Evolutionary conservation across 495 filamentous ascomycete species (phyloP).

Genomic region (Podospora pseudocomata): DNA sequence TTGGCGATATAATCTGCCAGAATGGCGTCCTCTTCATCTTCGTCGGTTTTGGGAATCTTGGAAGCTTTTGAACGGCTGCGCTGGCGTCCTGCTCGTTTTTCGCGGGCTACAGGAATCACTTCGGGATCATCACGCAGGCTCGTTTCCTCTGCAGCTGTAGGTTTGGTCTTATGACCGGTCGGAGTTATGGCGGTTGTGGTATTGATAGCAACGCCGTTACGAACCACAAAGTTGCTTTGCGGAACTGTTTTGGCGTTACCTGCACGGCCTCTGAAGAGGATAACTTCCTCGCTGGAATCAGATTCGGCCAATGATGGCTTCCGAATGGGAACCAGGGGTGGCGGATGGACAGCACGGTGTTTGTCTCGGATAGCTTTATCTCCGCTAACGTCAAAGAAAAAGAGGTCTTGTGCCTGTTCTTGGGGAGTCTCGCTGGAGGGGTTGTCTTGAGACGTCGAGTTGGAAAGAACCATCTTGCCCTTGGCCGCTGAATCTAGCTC

Average conservation of each 20-base stretch:
- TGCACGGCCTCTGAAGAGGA: slow-evolving; percentile 59
- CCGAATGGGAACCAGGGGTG: slow-evolving; percentile 12
- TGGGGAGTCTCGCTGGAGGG: background rate
- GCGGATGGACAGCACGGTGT: background rate
- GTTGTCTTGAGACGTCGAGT: background rate
- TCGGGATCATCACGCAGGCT: background rate
- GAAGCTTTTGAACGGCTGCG: background rate
- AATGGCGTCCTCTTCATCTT: slow-evolving; percentile 51
- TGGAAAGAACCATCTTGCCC: slow-evolving; percentile 2
- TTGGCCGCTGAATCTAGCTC: background rate
- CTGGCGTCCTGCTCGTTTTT: slow-evolving; percentile 2
- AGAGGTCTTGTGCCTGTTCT: slow-evolving; percentile 16
- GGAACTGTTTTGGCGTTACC: background rate
- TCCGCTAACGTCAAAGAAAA: slow-evolving; percentile 29
- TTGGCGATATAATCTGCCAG: slow-evolving; percentile 77
- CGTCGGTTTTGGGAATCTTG: slow-evolving; percentile 12
- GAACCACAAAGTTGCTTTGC: background rate
- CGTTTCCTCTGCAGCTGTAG: background rate
- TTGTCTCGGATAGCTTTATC: slow-evolving; percentile 17
- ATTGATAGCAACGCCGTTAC: background rate
- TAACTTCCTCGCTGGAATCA: slow-evolving; percentile 62
- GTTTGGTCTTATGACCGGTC: background rate
- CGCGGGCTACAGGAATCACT: background rate
- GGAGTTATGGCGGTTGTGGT: background rate
- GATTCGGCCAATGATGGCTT: slow-evolving; percentile 42